Evolutionary conservation across 192 early-diverging fungal genomes (phyloP).

Genomic region (Pilobolus umbonatus): DNA sequence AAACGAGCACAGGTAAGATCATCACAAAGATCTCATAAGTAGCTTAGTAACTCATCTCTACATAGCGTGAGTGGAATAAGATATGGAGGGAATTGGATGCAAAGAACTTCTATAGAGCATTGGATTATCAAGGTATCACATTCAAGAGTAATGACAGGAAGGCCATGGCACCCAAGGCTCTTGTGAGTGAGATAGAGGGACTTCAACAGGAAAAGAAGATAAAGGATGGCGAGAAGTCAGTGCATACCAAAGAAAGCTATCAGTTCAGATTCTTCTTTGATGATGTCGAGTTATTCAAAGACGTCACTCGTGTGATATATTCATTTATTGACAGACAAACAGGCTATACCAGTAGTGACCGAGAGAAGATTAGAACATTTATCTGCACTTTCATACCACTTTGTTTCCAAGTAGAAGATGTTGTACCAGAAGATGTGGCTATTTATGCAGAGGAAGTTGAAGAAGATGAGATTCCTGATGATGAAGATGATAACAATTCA

Average conservation of each 20-base stretch:
- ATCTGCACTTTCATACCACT: constrained; percentile 66
- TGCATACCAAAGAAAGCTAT: constrained; percentile 41
- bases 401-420: constrained; percentile 57
- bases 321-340: constrained; percentile 63
- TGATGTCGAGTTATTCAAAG: constrained; percentile 70
- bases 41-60: constrained; percentile 9
- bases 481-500: constrained; percentile 30
- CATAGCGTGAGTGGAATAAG: constrained; percentile 90
- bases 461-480: constrained; percentile 47
- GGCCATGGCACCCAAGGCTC: constrained; percentile 66
- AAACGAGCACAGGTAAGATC: constrained; percentile 66
- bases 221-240: neutral
- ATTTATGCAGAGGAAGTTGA: constrained; percentile 46
- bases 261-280: constrained; percentile 81
- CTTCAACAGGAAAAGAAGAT: constrained; percentile 46
- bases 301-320: constrained; percentile 72
- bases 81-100: constrained; percentile 93
- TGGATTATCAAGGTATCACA: constrained; percentile 91
- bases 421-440: constrained; percentile 39
- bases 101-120: constrained; percentile 91
- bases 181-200: constrained; percentile 83
- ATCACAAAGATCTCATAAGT: neutral
- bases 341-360: constrained; percentile 50
- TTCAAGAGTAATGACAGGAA: constrained; percentile 90
- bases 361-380: constrained; percentile 73